Evolutionary conservation across 495 filamentous ascomycete genomes (phyloP).

Genomic region (Friedmanniomyces simplex): DNA sequence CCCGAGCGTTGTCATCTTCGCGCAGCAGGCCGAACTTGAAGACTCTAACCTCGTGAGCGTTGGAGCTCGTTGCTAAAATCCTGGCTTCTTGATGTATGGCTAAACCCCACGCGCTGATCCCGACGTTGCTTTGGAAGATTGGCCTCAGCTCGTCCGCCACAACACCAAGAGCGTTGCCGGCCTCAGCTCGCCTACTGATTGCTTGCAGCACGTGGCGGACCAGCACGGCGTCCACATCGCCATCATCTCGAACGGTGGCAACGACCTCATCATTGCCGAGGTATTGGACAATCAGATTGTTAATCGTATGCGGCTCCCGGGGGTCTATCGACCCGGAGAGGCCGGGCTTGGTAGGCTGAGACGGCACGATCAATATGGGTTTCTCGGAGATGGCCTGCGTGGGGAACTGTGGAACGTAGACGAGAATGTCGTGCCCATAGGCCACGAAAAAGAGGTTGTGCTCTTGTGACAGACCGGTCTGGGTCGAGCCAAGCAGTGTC

Average conservation of each 20-base stretch:
- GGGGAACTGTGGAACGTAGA: constrained; percentile 61
- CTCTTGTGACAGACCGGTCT: constrained; percentile 47
- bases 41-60: constrained; percentile 53
- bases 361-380: constrained; percentile 57
- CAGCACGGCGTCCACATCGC: constrained; percentile 76
- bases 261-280: constrained; percentile 75
- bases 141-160: constrained; percentile 29
- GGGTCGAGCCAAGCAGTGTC: background rate
- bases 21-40: constrained; percentile 61
- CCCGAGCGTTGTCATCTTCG: background rate
- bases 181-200: constrained; percentile 29
- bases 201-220: constrained; percentile 46
- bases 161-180: constrained; percentile 3
- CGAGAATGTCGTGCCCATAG: constrained; percentile 57
- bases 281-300: constrained; percentile 66
- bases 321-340: constrained; percentile 48
- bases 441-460: constrained; percentile 69
- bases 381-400: constrained; percentile 49
- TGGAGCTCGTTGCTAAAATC: constrained; percentile 72
- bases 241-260: constrained; percentile 70
- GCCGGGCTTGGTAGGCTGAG: constrained; percentile 40
- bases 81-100: constrained; percentile 70
- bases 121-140: constrained; percentile 68
- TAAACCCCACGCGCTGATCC: constrained; percentile 75
- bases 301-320: constrained; percentile 57